phyloP scores from a whole-genome alignment of 306 rosid species.

The Sindora glabra region DNA sequence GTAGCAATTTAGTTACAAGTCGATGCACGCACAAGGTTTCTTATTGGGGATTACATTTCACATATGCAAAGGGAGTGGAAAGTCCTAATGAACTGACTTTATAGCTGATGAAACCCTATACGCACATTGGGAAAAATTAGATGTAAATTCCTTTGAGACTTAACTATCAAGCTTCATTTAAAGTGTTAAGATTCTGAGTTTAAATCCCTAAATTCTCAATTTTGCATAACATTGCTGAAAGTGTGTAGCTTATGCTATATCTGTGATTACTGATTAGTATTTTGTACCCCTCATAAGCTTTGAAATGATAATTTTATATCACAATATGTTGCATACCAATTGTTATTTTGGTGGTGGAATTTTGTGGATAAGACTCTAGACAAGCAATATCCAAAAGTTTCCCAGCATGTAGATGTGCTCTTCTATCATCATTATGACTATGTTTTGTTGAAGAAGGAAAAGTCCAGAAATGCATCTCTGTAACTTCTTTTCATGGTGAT shows the following conservation, averaged over 20 bases:
- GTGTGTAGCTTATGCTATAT: too few relatives aligned
- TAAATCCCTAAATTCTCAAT: too few relatives aligned
- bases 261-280: too few relatives aligned
- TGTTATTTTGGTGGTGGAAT: background rate
- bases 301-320: background rate
- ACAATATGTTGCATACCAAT: background rate
- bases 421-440: background rate
- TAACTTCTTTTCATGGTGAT: background rate
- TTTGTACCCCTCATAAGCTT: too few relatives aligned
- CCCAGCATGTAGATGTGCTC: background rate
- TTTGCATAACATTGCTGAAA: too few relatives aligned
- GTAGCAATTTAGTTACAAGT: too few relatives aligned
- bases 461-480: background rate
- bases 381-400: background rate
- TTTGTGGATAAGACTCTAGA: background rate
- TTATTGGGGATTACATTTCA: background rate
- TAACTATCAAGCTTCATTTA: too few relatives aligned
- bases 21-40: too few relatives aligned
- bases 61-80: background rate
- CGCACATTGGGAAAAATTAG: too few relatives aligned
- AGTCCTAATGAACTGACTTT: background rate
- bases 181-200: too few relatives aligned
- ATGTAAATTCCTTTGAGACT: too few relatives aligned
- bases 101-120: too few relatives aligned
- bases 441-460: background rate